A percentile compares a stretch with the other conserved stretches of the same genome.
Conservation (phyloP, 2,329 filamentous ascomycete species). For the Diaporthe nobilis region DNA sequence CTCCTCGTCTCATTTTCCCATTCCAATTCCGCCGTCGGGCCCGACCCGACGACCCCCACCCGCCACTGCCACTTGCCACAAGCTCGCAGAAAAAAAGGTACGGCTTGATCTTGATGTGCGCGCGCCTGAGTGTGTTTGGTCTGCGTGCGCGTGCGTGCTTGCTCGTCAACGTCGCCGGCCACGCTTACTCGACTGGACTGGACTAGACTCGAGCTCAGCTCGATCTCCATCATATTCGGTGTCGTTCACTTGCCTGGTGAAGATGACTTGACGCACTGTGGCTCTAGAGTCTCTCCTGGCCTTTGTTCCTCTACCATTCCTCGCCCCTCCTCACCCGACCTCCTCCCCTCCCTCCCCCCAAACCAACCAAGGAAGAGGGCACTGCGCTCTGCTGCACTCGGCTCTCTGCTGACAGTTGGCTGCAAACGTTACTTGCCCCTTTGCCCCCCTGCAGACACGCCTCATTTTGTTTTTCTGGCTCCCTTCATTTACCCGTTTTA, state of each 20-base stretch:
- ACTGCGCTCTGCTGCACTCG: neutral
- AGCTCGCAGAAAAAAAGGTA: constrained; percentile 30
- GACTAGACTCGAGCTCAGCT: constrained; percentile 13
- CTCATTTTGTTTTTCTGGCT: neutral
- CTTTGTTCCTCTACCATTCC: constrained; percentile 8
- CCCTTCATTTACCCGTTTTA: constrained; percentile 8
- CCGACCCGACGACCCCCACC: constrained; percentile 31
- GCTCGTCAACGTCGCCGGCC: constrained; percentile 7
- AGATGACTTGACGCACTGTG: neutral
- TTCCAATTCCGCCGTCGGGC: constrained; percentile 30
- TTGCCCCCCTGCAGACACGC: constrained; percentile 12
- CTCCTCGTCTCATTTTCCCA: constrained; percentile 30
- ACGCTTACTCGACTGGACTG: constrained; percentile 2
- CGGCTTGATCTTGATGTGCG: constrained; percentile 10
- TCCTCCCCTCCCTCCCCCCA: neutral
- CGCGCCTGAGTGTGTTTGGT: neutral
- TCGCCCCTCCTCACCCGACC: neutral
- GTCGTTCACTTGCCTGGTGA: neutral
- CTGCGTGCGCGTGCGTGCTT: neutral
- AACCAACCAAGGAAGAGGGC: constrained; percentile 1
- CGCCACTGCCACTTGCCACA: constrained; percentile 28
- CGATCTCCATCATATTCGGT: constrained; percentile 2
- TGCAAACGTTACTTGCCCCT: constrained; percentile 22
- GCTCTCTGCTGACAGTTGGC: constrained; percentile 15
- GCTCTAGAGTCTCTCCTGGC: neutral